A percentile compares a stretch with the other conserved stretches of the same genome.
Conservation (phyloP, 768 basidiomycete species). For the Panaeolus cyanescens region DNA sequence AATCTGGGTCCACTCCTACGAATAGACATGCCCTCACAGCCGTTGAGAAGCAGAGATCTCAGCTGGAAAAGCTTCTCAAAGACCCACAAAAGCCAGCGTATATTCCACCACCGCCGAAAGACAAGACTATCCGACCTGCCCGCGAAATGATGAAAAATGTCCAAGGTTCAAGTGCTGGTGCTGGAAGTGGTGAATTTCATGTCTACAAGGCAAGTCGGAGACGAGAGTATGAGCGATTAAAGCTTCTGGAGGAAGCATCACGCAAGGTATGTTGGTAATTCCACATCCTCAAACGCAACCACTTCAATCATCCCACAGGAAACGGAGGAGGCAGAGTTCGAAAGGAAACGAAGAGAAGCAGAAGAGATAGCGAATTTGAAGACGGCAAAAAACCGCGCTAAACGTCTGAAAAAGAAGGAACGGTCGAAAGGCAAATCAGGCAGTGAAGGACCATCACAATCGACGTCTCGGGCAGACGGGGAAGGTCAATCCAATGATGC, state of each 20-base stretch:
- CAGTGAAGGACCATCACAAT: conserved; percentile 23
- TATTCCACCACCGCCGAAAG: conserved; percentile 79
- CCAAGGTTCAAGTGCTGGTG: conserved; percentile 95
- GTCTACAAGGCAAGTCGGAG: conserved; percentile 96
- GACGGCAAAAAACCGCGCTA: conserved; percentile 94
- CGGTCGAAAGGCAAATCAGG: conserved; percentile 49
- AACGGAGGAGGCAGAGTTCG: conserved; percentile 70
- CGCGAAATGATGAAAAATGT: conserved; percentile 99
- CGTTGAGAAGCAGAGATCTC: conserved; percentile 54
- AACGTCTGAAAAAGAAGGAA: conserved; percentile 91
- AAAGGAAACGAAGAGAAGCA: conserved; percentile 67
- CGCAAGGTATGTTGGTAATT: conserved; percentile 58
- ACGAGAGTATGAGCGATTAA: conserved; percentile 93
- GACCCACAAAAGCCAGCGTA: conserved; percentile 84
- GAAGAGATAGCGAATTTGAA: conserved; percentile 79
- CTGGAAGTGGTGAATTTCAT: conserved; percentile 97
- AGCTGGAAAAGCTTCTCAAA: conserved; percentile 87
- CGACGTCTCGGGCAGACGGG: conserved; percentile 25
- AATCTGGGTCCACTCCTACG: conserved; percentile 18
- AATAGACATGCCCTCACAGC: conserved; percentile 54
- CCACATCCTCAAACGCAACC: neutral
- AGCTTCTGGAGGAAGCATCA: conserved; percentile 82
- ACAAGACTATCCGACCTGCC: conserved; percentile 78
- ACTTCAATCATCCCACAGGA: conserved; percentile 49
- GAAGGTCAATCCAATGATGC: conserved; percentile 29